Conservation (phyloP, 257 asterid species). For the Nicotiana benthamiana region DNA sequence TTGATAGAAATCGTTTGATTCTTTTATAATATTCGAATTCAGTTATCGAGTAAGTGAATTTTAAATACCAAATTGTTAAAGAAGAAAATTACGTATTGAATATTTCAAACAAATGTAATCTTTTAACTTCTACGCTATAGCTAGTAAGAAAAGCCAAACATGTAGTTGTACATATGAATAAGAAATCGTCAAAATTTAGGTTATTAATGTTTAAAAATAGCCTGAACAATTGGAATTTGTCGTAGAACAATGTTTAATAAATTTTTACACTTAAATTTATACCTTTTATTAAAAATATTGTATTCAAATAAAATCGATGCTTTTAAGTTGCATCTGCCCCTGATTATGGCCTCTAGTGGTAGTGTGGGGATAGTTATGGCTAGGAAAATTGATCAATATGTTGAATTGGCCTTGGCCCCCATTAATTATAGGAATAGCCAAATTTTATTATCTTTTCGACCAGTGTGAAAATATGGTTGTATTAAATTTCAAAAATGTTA, state of each 20-base stretch:
- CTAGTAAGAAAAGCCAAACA: not conserved
- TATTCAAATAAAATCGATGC: too few species aligned
- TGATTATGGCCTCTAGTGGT: not conserved
- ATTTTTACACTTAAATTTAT: too few species aligned
- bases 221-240: not conserved
- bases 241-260: not conserved
- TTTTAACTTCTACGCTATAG: too few species aligned
- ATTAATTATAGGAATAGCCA: too few species aligned
- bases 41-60: too few species aligned
- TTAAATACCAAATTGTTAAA: too few species aligned
- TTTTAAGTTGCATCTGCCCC: too few species aligned
- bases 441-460: too few species aligned
- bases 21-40: rapidly evolving
- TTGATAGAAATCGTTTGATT: too few species aligned
- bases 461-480: too few species aligned
- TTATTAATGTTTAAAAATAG: not conserved
- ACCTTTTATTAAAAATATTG: too few species aligned
- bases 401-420: not conserved
- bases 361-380: not conserved
- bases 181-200: not conserved
- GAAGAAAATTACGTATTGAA: not conserved
- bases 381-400: not conserved
- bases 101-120: not conserved
- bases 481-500: too few species aligned
- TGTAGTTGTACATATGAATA: not conserved